These are phyloP conservation scores for Aquilaria yunnanensis DNA, from an alignment of 345 rosid genomes.

Conservation along the genomic window DNA sequence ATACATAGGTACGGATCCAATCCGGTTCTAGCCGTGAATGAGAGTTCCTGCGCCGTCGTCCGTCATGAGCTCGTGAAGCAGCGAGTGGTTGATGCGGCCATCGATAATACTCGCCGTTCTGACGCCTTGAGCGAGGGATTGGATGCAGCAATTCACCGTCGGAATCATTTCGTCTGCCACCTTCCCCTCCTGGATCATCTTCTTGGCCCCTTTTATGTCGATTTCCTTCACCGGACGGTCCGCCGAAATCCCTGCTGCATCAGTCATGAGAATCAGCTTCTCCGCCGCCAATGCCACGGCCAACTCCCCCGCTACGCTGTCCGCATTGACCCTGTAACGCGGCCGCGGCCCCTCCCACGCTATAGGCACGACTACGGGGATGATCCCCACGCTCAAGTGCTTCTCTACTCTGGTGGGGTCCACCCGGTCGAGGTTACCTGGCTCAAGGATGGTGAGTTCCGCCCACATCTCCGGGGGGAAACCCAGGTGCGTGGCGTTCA, in stretches of 20 bases:
- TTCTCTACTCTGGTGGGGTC: conserved; percentile 51
- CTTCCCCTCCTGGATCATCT: conserved; percentile 58
- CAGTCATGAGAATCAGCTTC: conserved; percentile 20
- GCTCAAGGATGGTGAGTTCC: conserved; percentile 6
- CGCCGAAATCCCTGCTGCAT: conserved; percentile 26
- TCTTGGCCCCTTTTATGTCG: conserved; percentile 58
- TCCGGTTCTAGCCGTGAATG: conserved; percentile 48
- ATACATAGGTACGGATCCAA: no score
- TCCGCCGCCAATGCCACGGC: conserved; percentile 15
- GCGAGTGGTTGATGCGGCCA: conserved; percentile 66
- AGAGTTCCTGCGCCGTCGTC: conserved; percentile 80
- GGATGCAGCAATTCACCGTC: conserved; percentile 68
- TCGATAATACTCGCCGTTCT: conserved; percentile 82
- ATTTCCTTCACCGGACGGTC: conserved; percentile 46
- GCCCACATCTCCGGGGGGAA: conserved; percentile 28
- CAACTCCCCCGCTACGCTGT: conserved; percentile 75
- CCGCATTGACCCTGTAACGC: conserved; percentile 74
- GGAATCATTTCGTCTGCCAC: conserved; percentile 94
- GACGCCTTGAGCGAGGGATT: conserved; percentile 74
- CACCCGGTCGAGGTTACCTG: conserved; percentile 39
- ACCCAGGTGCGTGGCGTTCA: conserved; percentile 39
- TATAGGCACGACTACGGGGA: conserved; percentile 79
- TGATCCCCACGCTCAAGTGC: conserved; percentile 41
- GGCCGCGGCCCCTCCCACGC: conserved; percentile 67
- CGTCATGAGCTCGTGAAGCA: conserved; percentile 77